Conservation (phyloP, 148 eudicot genomes). For the Cornus suecica region DNA sequence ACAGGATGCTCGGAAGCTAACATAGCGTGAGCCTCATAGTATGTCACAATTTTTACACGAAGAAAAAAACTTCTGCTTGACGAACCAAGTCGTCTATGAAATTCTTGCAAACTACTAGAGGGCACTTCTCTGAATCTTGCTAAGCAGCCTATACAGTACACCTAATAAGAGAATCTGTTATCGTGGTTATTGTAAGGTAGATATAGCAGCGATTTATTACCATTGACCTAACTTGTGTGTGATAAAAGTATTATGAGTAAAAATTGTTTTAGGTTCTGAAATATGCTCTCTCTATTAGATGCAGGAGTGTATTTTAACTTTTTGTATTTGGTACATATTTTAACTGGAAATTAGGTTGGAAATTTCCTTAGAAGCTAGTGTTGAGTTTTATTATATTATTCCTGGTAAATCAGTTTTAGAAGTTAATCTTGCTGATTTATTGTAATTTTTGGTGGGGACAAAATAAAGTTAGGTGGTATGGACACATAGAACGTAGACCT, state of each 20-base stretch:
- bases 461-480: no score
- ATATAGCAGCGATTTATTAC: background rate
- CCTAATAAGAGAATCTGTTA: background rate
- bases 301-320: background rate
- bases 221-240: background rate
- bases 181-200: background rate
- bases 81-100: background rate
- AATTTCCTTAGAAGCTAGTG: background rate
- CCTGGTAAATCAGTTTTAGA: no score
- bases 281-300: background rate
- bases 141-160: background rate
- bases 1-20: no score
- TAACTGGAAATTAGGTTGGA: background rate
- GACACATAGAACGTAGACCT: no score
- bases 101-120: background rate
- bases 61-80: background rate
- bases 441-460: no score
- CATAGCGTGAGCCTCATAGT: background rate
- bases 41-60: background rate
- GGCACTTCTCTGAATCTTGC: background rate
- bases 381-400: background rate
- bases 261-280: background rate
- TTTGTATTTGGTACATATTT: no score
- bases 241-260: no score
- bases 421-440: no score